phyloP scores from a whole-genome alignment of 352 stramenopile genomes.

The Bremia lactucae region DNA sequence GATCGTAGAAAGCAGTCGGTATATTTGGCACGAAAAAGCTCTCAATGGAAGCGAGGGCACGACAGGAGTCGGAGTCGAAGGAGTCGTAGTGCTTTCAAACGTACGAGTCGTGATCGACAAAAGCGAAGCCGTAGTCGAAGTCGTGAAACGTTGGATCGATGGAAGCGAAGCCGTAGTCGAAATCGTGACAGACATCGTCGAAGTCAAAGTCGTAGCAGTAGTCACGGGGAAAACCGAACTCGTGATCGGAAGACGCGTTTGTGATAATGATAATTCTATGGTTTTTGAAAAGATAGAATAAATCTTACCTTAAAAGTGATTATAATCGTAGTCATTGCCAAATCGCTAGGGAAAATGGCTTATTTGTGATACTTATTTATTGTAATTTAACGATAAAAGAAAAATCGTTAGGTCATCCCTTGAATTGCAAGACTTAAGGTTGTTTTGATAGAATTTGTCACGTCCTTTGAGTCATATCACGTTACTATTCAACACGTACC shows the following conservation, averaged over 20 bases:
- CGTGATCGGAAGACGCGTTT: constrained; percentile 2
- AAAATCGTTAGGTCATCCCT: too few relatives aligned
- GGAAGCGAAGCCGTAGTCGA: constrained; percentile 8
- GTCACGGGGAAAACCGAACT: constrained; percentile 1
- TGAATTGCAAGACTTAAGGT: too few relatives aligned
- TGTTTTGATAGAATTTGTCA: too few relatives aligned
- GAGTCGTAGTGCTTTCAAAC: constrained; percentile 2
- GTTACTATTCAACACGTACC: too few relatives aligned
- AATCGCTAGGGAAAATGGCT: too few relatives aligned
- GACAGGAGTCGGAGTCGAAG: constrained; percentile 6
- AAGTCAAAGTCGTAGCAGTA: constrained; percentile 9
- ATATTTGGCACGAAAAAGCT: constrained; percentile 4
- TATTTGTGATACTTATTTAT: too few relatives aligned
- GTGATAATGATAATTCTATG: constrained; percentile 5
- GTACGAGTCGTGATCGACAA: constrained; percentile 10
- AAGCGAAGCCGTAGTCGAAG: constrained; percentile 7
- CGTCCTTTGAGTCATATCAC: too few relatives aligned
- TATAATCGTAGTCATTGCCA: too few relatives aligned
- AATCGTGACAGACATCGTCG: constrained; percentile 3
- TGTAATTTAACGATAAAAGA: too few relatives aligned
- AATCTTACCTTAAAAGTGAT: too few relatives aligned
- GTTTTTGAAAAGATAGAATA: too few relatives aligned
- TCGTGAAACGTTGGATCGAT: constrained; percentile 9
- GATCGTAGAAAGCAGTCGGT: constrained; percentile 7
- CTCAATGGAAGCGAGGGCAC: constrained; percentile 8